Percentiles rank a stretch among this genome's conserved stretches.
phyloP scores from a whole-genome alignment of 192 early-diverging fungal species.

The Backusella tuberculispora region DNA sequence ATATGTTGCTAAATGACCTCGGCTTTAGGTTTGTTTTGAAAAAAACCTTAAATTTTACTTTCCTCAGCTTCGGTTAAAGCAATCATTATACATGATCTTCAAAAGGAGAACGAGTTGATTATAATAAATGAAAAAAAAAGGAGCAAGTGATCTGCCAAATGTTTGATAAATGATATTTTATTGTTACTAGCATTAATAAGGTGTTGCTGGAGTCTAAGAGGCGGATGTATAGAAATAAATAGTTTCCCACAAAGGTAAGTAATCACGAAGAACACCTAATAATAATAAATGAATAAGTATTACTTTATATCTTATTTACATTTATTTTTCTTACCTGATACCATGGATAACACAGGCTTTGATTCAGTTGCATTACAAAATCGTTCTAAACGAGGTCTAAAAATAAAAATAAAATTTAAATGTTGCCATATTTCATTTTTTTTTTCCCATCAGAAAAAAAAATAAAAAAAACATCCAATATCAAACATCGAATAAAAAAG shows the following conservation, averaged over 20 bases:
- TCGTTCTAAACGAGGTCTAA: constrained; percentile 62
- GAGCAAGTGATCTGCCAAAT: neutral
- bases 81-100: too few relatives aligned
- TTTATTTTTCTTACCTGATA: constrained; percentile 53
- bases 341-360: constrained; percentile 78
- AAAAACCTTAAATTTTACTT: too few relatives aligned
- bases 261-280: constrained; percentile 70
- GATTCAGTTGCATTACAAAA: constrained; percentile 68
- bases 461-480: neutral
- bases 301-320: neutral
- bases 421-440: neutral
- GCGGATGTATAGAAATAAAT: constrained; percentile 87
- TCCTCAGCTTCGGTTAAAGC: too few relatives aligned
- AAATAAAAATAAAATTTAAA: constrained; percentile 6
- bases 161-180: neutral
- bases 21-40: too few relatives aligned
- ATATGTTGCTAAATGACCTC: too few relatives aligned
- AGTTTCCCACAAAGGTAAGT: constrained; percentile 88
- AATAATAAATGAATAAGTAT: neutral
- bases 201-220: constrained; percentile 36
- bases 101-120: too few relatives aligned
- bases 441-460: neutral
- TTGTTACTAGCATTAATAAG: neutral
- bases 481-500: neutral
- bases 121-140: neutral